phyloP scores from a whole-genome alignment of 1,139 yeast species.

The Taphrina pruni region DNA sequence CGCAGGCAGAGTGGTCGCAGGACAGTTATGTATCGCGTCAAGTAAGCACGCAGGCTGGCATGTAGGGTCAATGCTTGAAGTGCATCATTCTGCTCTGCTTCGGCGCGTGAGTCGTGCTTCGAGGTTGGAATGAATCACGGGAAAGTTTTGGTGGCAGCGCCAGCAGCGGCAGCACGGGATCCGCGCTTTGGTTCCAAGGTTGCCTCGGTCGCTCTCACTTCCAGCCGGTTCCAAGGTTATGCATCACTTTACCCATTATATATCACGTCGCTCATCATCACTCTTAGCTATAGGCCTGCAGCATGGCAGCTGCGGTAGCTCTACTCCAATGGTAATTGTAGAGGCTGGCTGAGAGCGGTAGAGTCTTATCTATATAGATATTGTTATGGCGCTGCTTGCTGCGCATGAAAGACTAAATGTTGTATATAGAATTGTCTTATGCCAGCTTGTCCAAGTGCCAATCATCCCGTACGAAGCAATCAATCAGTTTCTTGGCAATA shows the following conservation, averaged over 20 bases:
- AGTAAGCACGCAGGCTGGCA: conserved; percentile 5
- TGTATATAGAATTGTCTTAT: too few species aligned
- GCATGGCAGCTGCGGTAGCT: too few species aligned
- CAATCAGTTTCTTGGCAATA: conserved; percentile 57
- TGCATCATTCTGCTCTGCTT: conserved; percentile 3
- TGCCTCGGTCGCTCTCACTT: too few species aligned
- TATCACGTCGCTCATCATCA: too few species aligned
- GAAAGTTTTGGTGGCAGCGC: neutral
- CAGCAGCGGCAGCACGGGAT: neutral
- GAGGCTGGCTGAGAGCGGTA: too few species aligned
- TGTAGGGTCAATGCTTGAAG: neutral
- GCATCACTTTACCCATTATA: too few species aligned
- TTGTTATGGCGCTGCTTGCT: too few species aligned
- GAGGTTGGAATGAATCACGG: neutral
- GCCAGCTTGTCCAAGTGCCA: conserved; percentile 31
- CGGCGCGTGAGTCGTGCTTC: neutral
- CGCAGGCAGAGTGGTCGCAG: neutral
- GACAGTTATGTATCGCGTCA: neutral
- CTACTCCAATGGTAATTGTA: too few species aligned
- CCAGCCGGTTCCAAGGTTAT: too few species aligned
- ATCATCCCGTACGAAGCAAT: conserved; percentile 35
- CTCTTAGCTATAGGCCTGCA: too few species aligned
- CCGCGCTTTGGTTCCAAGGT: neutral
- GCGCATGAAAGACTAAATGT: too few species aligned
- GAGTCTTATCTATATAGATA: too few species aligned